Base-by-base conservation (phyloP, 225 moss, liverwort and hornwort species). In the Bryum argenteum region DNA sequence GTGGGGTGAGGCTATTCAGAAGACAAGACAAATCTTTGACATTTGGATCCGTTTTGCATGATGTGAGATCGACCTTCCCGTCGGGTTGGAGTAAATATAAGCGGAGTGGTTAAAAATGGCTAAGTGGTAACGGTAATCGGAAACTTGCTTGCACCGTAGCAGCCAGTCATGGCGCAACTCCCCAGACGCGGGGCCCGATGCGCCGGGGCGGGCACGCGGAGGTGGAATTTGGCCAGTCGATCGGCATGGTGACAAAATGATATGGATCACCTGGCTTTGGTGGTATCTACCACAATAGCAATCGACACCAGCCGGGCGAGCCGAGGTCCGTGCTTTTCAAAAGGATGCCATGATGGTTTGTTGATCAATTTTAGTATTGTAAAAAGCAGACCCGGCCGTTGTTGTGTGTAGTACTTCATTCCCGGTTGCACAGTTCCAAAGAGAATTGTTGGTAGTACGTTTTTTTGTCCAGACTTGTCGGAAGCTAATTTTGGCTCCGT, bases 161-260 rank as follows among this genome's bases (percentile, higher is more conserved):
- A 81, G 80, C 76, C 76, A 72, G 76, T 80, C 72, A 51, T 66
- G 76, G 76, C 80, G 51, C 67, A 63, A 18, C 22, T 63, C 43
- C 67, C 76, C 22, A 76, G 54, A 9, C 9, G 40, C 55, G 48
- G 10, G 23, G 71, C 71, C 71, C 38, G 59, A 47, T 71, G 61
- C 79, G 58, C 10, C 58, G 74, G n/a, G 69, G 50, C 11, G 2
- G 19, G 75, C 70, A 26, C 19, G 54, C 54, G 22, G 23, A 65
- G 54, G 70, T 19, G 24, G 16, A 79, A 65, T 65, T 75, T 54
- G 70, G 79, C 59, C 70, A 23, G 37, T 51, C 23, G 58, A 38
- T 59, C 14, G 47, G 47, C 47, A 40, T 60, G 67, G 13, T 18
- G 71, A 39, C 50, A 50, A 69, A 52, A 33, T 33, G 44, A 42